A percentile compares a stretch with the other conserved stretches of the same genome.
These are phyloP conservation scores for Candida tetrigidarum DNA, from an alignment of 1,139 yeast genomes.

Conservation along the genomic window DNA sequence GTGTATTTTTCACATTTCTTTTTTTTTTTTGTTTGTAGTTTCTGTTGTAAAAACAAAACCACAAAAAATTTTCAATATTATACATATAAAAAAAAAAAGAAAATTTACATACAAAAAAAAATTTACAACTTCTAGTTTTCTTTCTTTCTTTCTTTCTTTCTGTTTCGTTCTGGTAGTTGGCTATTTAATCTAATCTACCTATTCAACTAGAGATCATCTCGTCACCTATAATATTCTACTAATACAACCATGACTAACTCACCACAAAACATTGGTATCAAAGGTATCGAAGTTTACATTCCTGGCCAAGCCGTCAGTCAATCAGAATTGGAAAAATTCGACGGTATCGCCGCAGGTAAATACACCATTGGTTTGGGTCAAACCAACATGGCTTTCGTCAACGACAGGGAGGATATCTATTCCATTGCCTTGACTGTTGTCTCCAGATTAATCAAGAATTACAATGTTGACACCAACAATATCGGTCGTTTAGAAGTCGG, in stretches of 20 bases:
- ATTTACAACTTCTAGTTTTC: neutral
- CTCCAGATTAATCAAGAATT: slow-evolving; percentile 74
- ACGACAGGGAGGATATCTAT: slow-evolving; percentile 97
- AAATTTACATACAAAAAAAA: slow-evolving; percentile 1
- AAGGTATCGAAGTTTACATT: slow-evolving; percentile 90
- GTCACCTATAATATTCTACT: neutral
- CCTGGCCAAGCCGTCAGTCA: slow-evolving; percentile 88
- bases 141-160: neutral
- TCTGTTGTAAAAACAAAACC: neutral
- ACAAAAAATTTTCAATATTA: neutral
- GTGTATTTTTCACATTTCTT: neutral
- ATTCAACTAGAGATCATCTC: neutral
- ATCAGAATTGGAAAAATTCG: slow-evolving; percentile 81
- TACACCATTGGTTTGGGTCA: slow-evolving; percentile 99
- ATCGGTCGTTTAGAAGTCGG: slow-evolving; percentile 99
- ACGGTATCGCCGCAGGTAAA: slow-evolving; percentile 90
- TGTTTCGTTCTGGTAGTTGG: neutral
- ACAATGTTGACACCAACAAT: slow-evolving; percentile 75
- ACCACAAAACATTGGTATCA: slow-evolving; percentile 82
- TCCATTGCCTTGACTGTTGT: slow-evolving; percentile 88
- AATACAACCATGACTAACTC: slow-evolving; percentile 15
- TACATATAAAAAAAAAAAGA: neutral
- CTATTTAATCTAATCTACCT: neutral
- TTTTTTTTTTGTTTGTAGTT: neutral
- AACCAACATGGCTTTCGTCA: slow-evolving; percentile 96